Evolutionary conservation across 495 filamentous ascomycete species (phyloP), one percentile per base, ranked within the genome.

Genomic region (Oleoguttula mirabilis): DNA sequence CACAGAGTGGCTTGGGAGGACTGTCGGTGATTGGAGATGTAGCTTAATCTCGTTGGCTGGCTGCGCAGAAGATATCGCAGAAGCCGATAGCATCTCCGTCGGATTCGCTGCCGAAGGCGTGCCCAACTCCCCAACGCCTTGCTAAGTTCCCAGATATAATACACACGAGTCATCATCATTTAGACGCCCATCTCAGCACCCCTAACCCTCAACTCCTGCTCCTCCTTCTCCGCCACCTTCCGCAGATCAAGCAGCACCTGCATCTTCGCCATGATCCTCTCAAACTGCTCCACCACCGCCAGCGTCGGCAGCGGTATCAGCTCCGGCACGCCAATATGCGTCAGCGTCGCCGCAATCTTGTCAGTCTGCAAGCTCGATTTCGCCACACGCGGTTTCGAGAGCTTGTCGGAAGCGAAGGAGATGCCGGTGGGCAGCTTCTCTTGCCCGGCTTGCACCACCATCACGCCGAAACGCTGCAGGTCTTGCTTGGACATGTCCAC

Each of bases 271-370:
- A 94, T 77, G 25, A 98, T 68, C 40, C 70, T 66, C 62, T 95
- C 90, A 56, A 87, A 94, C 50, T 77, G 76, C 52, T 77, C 77
- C 32, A 80, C 78, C 1, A 93, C 84, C 1, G 71, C 72, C 14
- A 75, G 73, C 0, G 92, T 96, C 0, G 88, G 87, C 79, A 98
- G 92, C 24, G 77, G 66, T 16, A 96, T 68, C 5, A 85, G 66
- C 1, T 77, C 66, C 0, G 84, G 79, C 35, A 96, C 76, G 34
- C 82, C 82, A 10, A 94, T 69, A 55, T 96, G 82, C 15, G 72
- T 67, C 14, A 96, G 72, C 3, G 77, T 80, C 15, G 77, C 74
- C 25, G 70, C 79, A 43, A 95, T 84, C 54, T 87, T 84, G 50
- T 75, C 66, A 24, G 84, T 83, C 58, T 92, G 84, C 11, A 83